Evolutionary conservation across 768 basidiomycete species (phyloP).

Genomic region (Pleurotus sapidus): DNA sequence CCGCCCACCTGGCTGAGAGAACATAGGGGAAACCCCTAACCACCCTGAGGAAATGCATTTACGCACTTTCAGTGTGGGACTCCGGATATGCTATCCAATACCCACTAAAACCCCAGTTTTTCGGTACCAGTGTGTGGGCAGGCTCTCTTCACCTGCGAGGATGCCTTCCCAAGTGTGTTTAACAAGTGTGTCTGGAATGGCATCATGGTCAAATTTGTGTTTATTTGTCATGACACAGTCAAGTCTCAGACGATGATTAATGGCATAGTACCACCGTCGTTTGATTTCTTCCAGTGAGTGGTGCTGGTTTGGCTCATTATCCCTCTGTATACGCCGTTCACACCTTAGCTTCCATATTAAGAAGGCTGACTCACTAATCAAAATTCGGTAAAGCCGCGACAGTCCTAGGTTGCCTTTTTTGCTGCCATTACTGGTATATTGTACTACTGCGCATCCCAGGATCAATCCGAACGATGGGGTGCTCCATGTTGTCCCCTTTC

Average conservation of each 20-base stretch:
- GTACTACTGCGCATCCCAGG: conserved; percentile 15
- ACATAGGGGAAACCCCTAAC: too few relatives aligned
- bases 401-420: background rate
- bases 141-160: conserved; percentile 7
- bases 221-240: conserved; percentile 10
- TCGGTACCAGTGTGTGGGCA: conserved; percentile 13
- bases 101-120: conserved; percentile 19
- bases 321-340: conserved; percentile 13
- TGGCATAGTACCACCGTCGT: conserved; percentile 11
- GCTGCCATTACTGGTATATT: background rate
- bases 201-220: conserved; percentile 8
- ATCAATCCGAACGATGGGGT: conserved; percentile 12
- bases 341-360: conserved; percentile 18
- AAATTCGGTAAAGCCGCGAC: conserved; percentile 10
- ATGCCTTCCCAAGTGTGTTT: conserved; percentile 11
- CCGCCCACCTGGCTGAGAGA: too few relatives aligned
- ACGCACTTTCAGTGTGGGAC: conserved; percentile 14
- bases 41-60: conserved; percentile 14
- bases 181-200: background rate
- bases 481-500: background rate
- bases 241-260: conserved; percentile 6
- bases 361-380: conserved; percentile 15
- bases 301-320: background rate
- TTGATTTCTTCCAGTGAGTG: conserved; percentile 2
- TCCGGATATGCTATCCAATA: conserved; percentile 6